Conservation (phyloP, 371 early-diverging fungal genomes). For the Syncephalastrum sp. region DNA sequence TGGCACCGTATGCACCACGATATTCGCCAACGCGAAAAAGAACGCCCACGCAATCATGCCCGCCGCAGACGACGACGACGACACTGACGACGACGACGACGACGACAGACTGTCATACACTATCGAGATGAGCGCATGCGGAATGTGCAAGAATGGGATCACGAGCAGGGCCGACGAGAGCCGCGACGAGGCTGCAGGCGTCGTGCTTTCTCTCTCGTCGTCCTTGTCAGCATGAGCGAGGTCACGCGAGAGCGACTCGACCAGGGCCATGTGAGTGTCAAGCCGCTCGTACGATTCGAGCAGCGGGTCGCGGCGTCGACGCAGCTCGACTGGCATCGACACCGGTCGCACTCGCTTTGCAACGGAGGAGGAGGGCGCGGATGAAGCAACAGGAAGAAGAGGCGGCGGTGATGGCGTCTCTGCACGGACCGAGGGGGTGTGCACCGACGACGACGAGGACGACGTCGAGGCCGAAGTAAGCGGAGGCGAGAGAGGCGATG, state of each 20-base stretch:
- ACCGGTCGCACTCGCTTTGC: too few species aligned
- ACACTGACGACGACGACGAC: slow-evolving; percentile 1
- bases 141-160: slow-evolving; percentile 37
- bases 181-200: slow-evolving; percentile 2
- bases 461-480: too few species aligned
- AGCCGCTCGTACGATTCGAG: slow-evolving; percentile 41
- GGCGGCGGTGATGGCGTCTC: neutral
- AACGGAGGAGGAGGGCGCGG: too few species aligned
- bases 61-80: slow-evolving; percentile 17
- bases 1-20: slow-evolving; percentile 29
- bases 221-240: slow-evolving; percentile 18
- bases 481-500: too few species aligned
- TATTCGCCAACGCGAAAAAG: slow-evolving; percentile 32
- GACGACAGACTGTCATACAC: slow-evolving; percentile 25
- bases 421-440: too few species aligned
- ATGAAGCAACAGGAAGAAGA: too few species aligned
- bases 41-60: slow-evolving; percentile 38
- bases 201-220: slow-evolving; percentile 3
- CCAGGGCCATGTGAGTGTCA: slow-evolving; percentile 43
- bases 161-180: slow-evolving; percentile 23
- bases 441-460: too few species aligned
- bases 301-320: slow-evolving; percentile 20
- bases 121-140: slow-evolving; percentile 36
- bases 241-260: slow-evolving; percentile 49
- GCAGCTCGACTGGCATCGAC: slow-evolving; percentile 9